Base-by-base conservation (phyloP, 805 yeast genomes). In the Candida namnaoensis region DNA sequence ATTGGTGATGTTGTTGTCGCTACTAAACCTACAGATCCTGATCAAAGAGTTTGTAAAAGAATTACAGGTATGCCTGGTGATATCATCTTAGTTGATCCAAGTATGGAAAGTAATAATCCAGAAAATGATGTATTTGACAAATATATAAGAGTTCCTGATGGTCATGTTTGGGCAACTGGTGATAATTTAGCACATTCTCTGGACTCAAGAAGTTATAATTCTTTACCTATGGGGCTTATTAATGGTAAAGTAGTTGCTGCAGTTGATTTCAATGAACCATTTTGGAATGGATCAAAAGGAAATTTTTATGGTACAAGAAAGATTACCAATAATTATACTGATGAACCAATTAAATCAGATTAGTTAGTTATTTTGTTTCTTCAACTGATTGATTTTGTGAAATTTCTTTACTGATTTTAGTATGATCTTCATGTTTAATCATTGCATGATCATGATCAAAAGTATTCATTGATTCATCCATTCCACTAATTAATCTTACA, bases 51-150 rank as follows among this genome's bases (percentile, higher is more conserved):
- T 3, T 93, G 99, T 56, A 93, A 93, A 54, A 70, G 99, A 42
- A 80, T 93, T 23, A 82, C 95, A 0, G 99, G 98, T 0, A 82
- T 91, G 95, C 95, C 97, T 0, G 98, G 98, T 1, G 98, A 91
- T 65, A 56, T 80, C 14, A 76, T 93, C 4, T 58, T 82, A 41
- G 70, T 85, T 3, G 97, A 93, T 57, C 97, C 97, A 11, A 76
- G 88, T 36, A 68, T 74, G 43, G 65, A 30, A 30, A 12, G 33
- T 11, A 25, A 24, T 12, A 32, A 34, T 44, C 42, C 13, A 8
- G 41, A 48, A 28, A 54, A 55, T 10, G 51, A 53, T 23, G 49
- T 49, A 35, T 60, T 57, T 39, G 47, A 63, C 37, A 73, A 76
- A 43, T 87, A 69, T 58, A 79, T 91, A 8, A 69, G 66, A 42